Evolutionary conservation across 1,284 basidiomycete genomes (phyloP), one percentile per base, ranked within the genome.

Genomic region (Leccinum fallax): DNA sequence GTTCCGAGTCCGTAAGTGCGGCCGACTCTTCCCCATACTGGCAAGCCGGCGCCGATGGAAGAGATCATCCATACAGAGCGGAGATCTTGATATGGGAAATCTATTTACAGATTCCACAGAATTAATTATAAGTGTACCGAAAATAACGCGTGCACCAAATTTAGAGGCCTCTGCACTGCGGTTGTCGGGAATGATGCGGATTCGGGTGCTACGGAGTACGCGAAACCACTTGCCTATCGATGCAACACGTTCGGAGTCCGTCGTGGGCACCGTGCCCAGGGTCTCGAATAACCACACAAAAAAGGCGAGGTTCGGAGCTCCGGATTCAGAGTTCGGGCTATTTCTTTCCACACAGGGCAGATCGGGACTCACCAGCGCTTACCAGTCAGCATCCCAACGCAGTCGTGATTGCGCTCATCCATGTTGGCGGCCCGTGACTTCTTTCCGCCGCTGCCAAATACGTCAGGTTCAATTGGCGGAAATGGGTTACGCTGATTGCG

Each of bases 31-130:
- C 34, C 32, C 57, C 32, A 34, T 34, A 2, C 32, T 34, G 15
- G 28, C 10, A 21, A 56, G 21, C 5, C 56, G 11, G 11, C 13
- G 32, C 16, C 26, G 13, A 26, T 1, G 21, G 9, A 21, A 53
- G 52, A 55, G 15, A 38, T 55, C 16, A 38, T 55, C 53, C 6
- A 34, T 28, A 9, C 32, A 13, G 34, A 6, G 43, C 30, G 32
- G 55, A 32, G 61, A 61, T 59, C 43, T 48, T 26, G 43, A 34
- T 16, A 21, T 9, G 7, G 46, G 40, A 19, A 21, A 11, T 21
- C 15, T 46, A 62, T 62, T 65, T 38, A 51, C 48, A 36, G 48
- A 4, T 53, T 9, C 16, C 10, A 26, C 28, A 26, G 32, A 34
- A 34, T 34, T 34, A 34, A 34, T 34, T 34, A 34, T 15, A 36